phyloP scores from a whole-genome alignment of 202 grass and related monocot species.

The Schoenoplectus tabernaemontani region DNA sequence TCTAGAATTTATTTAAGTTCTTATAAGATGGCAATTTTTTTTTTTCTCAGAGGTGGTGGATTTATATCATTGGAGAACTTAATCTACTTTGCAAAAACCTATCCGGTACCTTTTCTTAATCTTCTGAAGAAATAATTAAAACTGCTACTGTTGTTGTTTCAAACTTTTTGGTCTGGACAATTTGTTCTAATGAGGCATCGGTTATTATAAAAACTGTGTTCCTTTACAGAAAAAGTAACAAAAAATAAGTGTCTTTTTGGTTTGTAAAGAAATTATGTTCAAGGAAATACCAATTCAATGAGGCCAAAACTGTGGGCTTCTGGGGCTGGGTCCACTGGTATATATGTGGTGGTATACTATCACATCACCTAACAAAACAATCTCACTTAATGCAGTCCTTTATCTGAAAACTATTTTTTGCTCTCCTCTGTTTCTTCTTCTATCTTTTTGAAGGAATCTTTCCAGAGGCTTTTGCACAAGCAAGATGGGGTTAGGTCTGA shows the following conservation, averaged over 20 bases:
- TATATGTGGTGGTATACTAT: not conserved
- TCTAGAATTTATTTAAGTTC: not conserved
- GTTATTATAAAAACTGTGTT: not conserved
- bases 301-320: not conserved
- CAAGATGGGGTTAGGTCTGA: slow-evolving; percentile 46
- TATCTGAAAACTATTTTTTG: not conserved
- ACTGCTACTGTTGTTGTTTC: not conserved
- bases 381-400: not conserved
- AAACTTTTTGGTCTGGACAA: not conserved
- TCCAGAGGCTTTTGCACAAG: slow-evolving; percentile 64
- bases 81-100: slow-evolving; percentile 55
- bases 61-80: slow-evolving; percentile 81
- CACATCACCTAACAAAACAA: not conserved
- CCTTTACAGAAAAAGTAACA: not conserved
- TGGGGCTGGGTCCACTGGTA: not conserved
- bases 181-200: not conserved
- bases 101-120: slow-evolving; percentile 24
- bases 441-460: slow-evolving; percentile 48
- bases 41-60: slow-evolving; percentile 53
- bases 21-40: not conserved
- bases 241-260: not conserved
- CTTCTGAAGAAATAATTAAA: not conserved
- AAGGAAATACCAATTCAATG: not conserved
- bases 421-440: slow-evolving; percentile 12
- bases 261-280: not conserved